Conservation (phyloP, 2,329 filamentous ascomycete genomes). For the Colletotrichum sp. region DNA sequence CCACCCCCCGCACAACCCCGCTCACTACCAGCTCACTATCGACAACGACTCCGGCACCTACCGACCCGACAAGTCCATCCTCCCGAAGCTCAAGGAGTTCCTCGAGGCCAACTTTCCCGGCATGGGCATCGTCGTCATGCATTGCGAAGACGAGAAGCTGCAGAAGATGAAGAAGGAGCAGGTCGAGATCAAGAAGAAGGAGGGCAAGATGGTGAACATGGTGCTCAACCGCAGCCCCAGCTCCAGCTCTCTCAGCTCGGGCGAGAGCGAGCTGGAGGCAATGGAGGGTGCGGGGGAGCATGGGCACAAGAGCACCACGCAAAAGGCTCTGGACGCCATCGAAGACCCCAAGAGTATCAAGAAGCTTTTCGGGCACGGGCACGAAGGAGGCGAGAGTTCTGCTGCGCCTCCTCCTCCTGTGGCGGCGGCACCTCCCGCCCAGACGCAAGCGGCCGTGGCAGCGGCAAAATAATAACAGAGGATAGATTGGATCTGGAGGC, state of each 20-base stretch:
- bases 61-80: conserved; percentile 77
- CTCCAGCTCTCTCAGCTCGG: conserved; percentile 44
- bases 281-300: conserved; percentile 45
- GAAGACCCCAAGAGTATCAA: conserved; percentile 55
- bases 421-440: neutral
- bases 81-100: conserved; percentile 75
- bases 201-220: conserved; percentile 56
- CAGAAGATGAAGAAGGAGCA: conserved; percentile 78
- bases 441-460: neutral
- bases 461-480: neutral
- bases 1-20: conserved; percentile 50
- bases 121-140: conserved; percentile 73
- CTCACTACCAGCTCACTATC: conserved; percentile 83
- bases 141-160: conserved; percentile 81
- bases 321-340: conserved; percentile 54
- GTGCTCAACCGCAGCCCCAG: conserved; percentile 62
- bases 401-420: neutral
- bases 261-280: conserved; percentile 55
- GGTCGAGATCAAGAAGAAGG: conserved; percentile 72
- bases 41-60: conserved; percentile 97
- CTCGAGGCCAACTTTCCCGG: conserved; percentile 78
- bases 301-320: conserved; percentile 54
- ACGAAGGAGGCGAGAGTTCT: conserved; percentile 6
- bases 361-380: conserved; percentile 25
- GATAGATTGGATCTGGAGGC: neutral